Base-by-base conservation (phyloP, 1,139 yeast species). In the Blastobotrys persicus region DNA sequence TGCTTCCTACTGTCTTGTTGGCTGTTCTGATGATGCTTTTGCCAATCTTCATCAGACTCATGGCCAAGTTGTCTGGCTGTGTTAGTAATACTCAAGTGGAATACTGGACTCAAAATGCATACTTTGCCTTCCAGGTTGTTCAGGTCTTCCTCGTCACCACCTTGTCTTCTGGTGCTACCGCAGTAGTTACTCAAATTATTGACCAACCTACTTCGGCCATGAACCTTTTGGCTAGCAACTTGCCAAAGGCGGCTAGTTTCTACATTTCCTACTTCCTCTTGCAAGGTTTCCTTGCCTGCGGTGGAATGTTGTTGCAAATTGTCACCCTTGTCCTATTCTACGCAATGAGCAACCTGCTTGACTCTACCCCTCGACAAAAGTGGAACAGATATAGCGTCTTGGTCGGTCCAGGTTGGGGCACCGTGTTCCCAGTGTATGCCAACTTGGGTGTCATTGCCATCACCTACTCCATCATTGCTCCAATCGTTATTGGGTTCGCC, bases 191-290 rank as follows among this genome's bases (percentile, higher is more conserved):
- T 1, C 72, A 76, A 54, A 83, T 88, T 59, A 70, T 85, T 45
- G 71, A 77, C 33, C 69, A 83, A 11, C 96, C 96, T 11, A 64
- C 78, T 1, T 64, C 72, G 31, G 91, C 89, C n/a, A 77, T 88
- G 85, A 59, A 62, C 34, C 68, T 88, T 54, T 74, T 89, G 57
- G 87, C 95, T 17, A 69, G 71, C 37, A 85, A 88, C 55, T 76
- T 92, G 60, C 98, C 98, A 51, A 85, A 84, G 61, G 82, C 98
- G 5, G 85, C 96, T 34, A 92, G 91, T 71, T 92, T 92, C 68
- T 85, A 64, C 49, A 61, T 65, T 50, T 57, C 67, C 9, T 86
- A 78, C 69, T 74, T 81, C 63, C 56, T 78, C 52, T 78, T 91
- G 60, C 96, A 88, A 72, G 97, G 97, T 49, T 75, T 92, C 61